Evolutionary conservation across 129 eudicot species (phyloP), one percentile per base, ranked within the genome.

Genomic region (Mikania micrantha): DNA sequence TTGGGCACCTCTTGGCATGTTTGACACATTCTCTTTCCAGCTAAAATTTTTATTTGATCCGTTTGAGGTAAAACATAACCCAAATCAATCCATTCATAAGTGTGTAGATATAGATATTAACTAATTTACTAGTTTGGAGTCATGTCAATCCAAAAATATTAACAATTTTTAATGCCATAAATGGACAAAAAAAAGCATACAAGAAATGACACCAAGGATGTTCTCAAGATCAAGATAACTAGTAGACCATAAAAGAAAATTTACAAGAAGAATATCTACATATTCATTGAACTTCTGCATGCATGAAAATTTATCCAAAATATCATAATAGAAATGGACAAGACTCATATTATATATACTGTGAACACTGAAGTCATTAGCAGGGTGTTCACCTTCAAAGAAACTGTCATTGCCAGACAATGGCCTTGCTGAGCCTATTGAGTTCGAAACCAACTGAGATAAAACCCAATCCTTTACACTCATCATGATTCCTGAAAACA

Each of bases 381-480:
- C 63, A 40, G 49, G 73, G 61, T 79, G 74, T 63, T 81, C 88
- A 70, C 88, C 93, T 31, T 83, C 78, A 66, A 84, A 67, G 64
- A 78, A 77, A 29, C 83, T 79, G 27, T 82, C 87, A 57, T 77
- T 83, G 60, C 85, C 79, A 32, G 93, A 86, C 60, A 89, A 70
- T 57, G 88, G 95, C 72, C 95, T 86, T 32, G 84, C 76, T 74
- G 87, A 47, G 34, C 77, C 80, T 74, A 93, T 50, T 48, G 96
- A 84, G 79, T 87, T 90, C 66, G 98, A 84, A 36, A 88, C 71
- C 39, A 92, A 58, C 80, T 93, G 99, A 61, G 96, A 79, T 38
- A 89, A 71, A 64, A 86, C 91, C 99, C 99, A 93, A 79, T 93
- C 99, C 74, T 90, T 93, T 66, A 93, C 71, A 75, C 93, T 82